Conservation (phyloP, 2,329 filamentous ascomycete species). For the Talaromyces sp. region DNA sequence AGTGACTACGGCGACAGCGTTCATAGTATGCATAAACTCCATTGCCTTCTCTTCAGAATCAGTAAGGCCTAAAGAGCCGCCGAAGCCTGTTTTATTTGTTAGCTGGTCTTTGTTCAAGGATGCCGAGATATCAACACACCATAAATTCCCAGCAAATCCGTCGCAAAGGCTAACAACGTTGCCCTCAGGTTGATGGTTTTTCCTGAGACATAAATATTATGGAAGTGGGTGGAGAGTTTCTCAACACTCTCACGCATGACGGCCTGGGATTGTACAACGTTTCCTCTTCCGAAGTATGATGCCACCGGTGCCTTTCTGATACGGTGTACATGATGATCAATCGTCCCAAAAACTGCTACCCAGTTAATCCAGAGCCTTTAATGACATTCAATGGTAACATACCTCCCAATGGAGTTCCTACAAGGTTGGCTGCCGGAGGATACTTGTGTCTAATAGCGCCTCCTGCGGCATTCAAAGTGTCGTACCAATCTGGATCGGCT, state of each 20-base stretch:
- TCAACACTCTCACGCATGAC: slow-evolving; percentile 21
- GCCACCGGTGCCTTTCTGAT: background rate
- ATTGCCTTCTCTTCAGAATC: background rate
- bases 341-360: background rate
- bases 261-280: background rate
- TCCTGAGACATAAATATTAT: background rate
- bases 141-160: slow-evolving; percentile 18
- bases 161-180: slow-evolving; percentile 13
- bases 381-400: background rate
- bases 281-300: slow-evolving; percentile 1
- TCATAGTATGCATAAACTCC: background rate
- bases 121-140: background rate
- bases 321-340: background rate
- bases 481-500: slow-evolving; percentile 26
- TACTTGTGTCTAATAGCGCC: slow-evolving; percentile 18
- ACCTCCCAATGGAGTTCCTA: slow-evolving; percentile 10
- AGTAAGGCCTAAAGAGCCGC: background rate
- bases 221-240: slow-evolving; percentile 12
- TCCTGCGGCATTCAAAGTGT: slow-evolving; percentile 25
- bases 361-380: background rate
- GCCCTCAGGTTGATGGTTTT: slow-evolving; percentile 3
- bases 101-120: no score
- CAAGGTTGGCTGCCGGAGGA: slow-evolving; percentile 15
- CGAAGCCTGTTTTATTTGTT: no score
- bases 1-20: background rate